Base-by-base conservation (phyloP, 2,329 filamentous ascomycete species). In the Colletotrichum sp. region DNA sequence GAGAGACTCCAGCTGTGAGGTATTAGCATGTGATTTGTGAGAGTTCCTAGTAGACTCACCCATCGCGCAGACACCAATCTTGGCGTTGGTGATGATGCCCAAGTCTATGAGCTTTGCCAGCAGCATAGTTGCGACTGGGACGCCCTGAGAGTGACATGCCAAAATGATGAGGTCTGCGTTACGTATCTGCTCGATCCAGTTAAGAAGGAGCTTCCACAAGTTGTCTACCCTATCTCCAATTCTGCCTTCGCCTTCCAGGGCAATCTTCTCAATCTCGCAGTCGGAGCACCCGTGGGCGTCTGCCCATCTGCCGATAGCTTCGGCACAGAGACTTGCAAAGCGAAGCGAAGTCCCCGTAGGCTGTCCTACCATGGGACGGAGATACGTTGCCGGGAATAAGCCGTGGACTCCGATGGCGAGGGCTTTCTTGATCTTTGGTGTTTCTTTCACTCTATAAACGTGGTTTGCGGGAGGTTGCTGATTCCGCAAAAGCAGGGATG, bases 131-230 rank as follows among this genome's bases (percentile, higher is more conserved):
- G 95, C 94, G 1, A 99, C 97, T 0, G 97, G 97, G 0, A 99
- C 97, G 26, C 97, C 97, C 84, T 99, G 97, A 4, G 95, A 98
- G 84, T 99, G 97, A 76, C 96, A 98, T 4, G 95, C 95, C n/a
- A 99, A 88, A 52, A 99, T 85, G 57, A 99, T 93, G 77, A 99
- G 93, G 84, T 99, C 97, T 0, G 97, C 96, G 69, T 91, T 91
- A 68, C 95, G 93, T 36, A 99, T 94, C 78, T 96, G 93, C 49
- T 98, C 95, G 78, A 98, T 95, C 95, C 96, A 98, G 83, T 98
- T 98, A 32, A 98, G 89, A 71, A 99, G 89, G 12, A 99, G 89
- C 84, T 96, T 98, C 97, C 97, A 99, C 8, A 99, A 87, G 52
- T 98, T 95, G 77, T 98, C 95, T 2, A 99, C 95, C 8, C 97